A percentile compares a stretch with the other conserved stretches of the same genome.
Conservation (phyloP, 441 rosid genomes). For the Pelargonium australe region DNA sequence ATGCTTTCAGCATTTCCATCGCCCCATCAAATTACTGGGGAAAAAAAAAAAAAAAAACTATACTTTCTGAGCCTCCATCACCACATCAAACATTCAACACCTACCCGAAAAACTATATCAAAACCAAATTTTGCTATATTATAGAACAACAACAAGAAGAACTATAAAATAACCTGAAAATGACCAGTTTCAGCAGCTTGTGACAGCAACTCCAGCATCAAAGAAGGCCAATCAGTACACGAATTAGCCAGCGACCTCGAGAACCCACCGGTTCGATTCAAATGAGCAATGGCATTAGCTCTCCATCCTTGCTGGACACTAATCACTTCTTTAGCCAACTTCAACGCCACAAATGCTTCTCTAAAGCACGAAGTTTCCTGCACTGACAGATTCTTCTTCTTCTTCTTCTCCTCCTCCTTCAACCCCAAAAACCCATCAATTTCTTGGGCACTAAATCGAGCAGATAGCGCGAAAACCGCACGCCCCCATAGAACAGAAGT, state of each 20-base stretch:
- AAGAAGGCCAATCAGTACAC: slow-evolving; percentile 82
- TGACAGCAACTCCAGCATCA: slow-evolving; percentile 81
- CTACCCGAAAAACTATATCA: too few relatives aligned
- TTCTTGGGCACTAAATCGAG: slow-evolving; percentile 66
- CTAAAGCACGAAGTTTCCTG: slow-evolving; percentile 79
- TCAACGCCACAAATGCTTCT: slow-evolving; percentile 65
- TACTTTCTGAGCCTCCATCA: background rate
- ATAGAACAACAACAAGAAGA: background rate
- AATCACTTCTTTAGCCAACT: slow-evolving; percentile 78
- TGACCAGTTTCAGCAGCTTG: slow-evolving; percentile 81
- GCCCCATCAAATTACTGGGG: background rate
- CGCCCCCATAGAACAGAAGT: slow-evolving; percentile 69
- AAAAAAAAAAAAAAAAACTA: background rate
- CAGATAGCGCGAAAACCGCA: slow-evolving; percentile 59
- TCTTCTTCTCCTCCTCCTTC: slow-evolving; percentile 42
- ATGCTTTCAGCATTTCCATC: background rate
- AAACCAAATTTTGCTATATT: background rate
- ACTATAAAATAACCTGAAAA: slow-evolving; percentile 55
- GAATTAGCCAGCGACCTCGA: slow-evolving; percentile 81
- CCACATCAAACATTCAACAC: background rate
- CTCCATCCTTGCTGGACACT: slow-evolving; percentile 62
- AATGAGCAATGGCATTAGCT: slow-evolving; percentile 71
- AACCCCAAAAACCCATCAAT: slow-evolving; percentile 52
- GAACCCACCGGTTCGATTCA: slow-evolving; percentile 64
- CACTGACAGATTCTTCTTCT: slow-evolving; percentile 39